phyloP scores from a whole-genome alignment of 148 eudicot genomes.

The Amaranthus hypochondriacus region DNA sequence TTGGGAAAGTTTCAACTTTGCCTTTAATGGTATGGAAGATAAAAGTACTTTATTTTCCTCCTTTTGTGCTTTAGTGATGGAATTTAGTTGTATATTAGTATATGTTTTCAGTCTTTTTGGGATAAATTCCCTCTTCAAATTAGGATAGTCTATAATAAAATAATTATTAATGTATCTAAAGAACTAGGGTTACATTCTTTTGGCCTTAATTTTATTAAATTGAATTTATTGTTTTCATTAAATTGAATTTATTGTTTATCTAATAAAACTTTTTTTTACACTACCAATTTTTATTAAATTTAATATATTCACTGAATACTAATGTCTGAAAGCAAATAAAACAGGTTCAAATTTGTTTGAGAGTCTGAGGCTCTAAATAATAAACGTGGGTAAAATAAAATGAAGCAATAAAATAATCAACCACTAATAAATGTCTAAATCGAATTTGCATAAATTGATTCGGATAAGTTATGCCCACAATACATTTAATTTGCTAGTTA shows the following conservation, averaged over 20 bases:
- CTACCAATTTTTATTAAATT: no score
- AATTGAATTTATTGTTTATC: no score
- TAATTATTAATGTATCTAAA: neutral
- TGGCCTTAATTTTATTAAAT: no score
- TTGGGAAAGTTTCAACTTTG: slow-evolving; percentile 7
- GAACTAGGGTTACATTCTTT: neutral
- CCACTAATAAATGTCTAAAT: neutral
- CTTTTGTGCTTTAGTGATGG: slow-evolving; percentile 13
- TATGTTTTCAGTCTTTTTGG: slow-evolving; percentile 2
- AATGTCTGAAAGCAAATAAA: no score
- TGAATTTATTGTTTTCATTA: no score
- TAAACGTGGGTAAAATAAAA: slow-evolving; percentile 9
- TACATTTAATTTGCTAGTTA: neutral
- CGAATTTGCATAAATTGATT: slow-evolving; percentile 17
- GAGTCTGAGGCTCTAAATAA: neutral
- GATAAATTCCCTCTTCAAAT: neutral
- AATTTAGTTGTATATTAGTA: neutral
- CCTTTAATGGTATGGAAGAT: slow-evolving; percentile 18
- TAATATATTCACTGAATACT: no score
- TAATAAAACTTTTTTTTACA: no score
- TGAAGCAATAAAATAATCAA: neutral
- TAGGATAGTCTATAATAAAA: neutral
- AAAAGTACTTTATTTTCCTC: slow-evolving; percentile 13
- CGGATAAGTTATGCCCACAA: slow-evolving; percentile 14
- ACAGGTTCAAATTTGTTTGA: no score